phyloP scores from a whole-genome alignment of 164 flowering plant genomes.

The Chloranthus sessilifolius region DNA sequence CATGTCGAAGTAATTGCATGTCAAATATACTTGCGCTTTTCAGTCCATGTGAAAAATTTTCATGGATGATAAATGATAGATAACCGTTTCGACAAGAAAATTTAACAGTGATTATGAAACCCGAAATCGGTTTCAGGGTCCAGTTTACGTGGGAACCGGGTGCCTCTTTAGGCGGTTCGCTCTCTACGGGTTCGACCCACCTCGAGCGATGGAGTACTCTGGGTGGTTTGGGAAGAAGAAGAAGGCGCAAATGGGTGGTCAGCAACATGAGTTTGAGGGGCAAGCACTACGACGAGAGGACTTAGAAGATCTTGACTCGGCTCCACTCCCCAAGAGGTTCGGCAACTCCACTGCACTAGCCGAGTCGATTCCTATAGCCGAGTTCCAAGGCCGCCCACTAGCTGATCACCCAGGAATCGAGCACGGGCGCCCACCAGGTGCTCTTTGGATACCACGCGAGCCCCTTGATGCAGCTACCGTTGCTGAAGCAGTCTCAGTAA shows the following conservation, averaged over 20 bases:
- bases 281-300: slow-evolving; percentile 37
- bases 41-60: too few relatives aligned
- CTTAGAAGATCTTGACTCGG: slow-evolving; percentile 48
- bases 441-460: slow-evolving; percentile 50
- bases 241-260: slow-evolving; percentile 24
- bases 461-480: slow-evolving; percentile 73
- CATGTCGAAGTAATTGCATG: too few relatives aligned
- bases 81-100: too few relatives aligned
- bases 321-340: slow-evolving; percentile 59
- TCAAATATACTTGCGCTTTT: too few relatives aligned
- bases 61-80: too few relatives aligned
- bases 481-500: slow-evolving; percentile 72
- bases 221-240: slow-evolving; percentile 9
- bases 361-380: slow-evolving; percentile 61
- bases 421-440: slow-evolving; percentile 73
- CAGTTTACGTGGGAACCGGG: slow-evolving; percentile 82
- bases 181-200: slow-evolving; percentile 75
- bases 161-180: slow-evolving; percentile 71
- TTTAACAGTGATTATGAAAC: too few relatives aligned
- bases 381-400: slow-evolving; percentile 70
- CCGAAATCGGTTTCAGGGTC: slow-evolving; percentile 26
- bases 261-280: slow-evolving; percentile 27
- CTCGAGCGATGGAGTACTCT: slow-evolving; percentile 10
- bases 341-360: slow-evolving; percentile 68
- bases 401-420: slow-evolving; percentile 71